phyloP scores from a whole-genome alignment of 371 early-diverging fungal genomes.

The Syncephalastrum sp. region DNA sequence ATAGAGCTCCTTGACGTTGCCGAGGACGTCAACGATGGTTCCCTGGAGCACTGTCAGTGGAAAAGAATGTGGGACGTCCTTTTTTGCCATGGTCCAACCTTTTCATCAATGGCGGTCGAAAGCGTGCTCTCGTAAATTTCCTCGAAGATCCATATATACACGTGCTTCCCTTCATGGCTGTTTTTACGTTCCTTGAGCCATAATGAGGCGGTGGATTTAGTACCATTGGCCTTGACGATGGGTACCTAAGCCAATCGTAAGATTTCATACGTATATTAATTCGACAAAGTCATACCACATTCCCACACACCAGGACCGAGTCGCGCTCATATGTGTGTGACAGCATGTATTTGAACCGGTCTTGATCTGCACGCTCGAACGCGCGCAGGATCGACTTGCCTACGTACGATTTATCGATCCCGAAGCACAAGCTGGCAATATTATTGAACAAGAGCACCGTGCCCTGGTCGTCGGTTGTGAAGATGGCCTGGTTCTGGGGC shows the following conservation, averaged over 20 bases:
- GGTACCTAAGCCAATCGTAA: conserved; percentile 36
- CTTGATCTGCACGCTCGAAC: conserved; percentile 12
- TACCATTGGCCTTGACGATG: conserved; percentile 49
- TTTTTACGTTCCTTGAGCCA: conserved; percentile 65
- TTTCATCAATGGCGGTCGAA: conserved; percentile 18
- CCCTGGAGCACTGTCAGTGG: conserved; percentile 31
- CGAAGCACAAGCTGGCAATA: conserved; percentile 51
- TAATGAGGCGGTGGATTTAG: conserved; percentile 59
- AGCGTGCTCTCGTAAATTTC: conserved; percentile 59
- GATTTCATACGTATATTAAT: not conserved
- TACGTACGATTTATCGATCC: conserved; percentile 42
- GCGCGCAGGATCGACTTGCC: conserved; percentile 25
- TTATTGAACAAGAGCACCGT: conserved; percentile 58
- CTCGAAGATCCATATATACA: conserved; percentile 75
- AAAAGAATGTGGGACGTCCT: not conserved
- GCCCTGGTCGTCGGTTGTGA: conserved; percentile 55
- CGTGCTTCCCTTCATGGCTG: conserved; percentile 38
- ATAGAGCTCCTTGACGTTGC: conserved; percentile 54
- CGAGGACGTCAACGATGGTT: conserved; percentile 40
- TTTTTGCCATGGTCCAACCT: conserved; percentile 11
- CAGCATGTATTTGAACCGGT: conserved; percentile 34
- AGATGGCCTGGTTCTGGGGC: conserved; percentile 66
- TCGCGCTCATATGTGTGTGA: conserved; percentile 10
- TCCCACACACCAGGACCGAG: conserved; percentile 51
- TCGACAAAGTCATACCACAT: conserved; percentile 42